Base-by-base conservation (phyloP, 2,329 filamentous ascomycete species). In the Xylaria arbuscula region DNA sequence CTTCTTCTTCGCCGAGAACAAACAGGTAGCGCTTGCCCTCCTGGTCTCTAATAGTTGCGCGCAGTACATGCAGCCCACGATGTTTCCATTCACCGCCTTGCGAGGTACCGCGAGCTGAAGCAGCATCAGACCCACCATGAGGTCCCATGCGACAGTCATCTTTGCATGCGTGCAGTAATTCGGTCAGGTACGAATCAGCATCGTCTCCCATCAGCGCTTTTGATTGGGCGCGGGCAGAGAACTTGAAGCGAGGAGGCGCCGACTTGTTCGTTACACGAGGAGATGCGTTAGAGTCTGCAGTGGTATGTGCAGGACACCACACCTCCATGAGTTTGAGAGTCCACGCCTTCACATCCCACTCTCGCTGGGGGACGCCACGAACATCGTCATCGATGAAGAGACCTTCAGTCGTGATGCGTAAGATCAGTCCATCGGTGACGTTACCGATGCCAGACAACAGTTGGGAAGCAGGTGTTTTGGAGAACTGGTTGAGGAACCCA, bases 341-440 rank as follows among this genome's bases (percentile, higher is more conserved):
- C 96, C 96, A 98, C 32, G 95, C 94, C 81, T 98, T 98, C 77
- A 98, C 90, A 79, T 99, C 96, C 96, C 96, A 99, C 82, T 99
- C 96, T 68, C 96, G 90, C 81, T 98, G 94, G n/a, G 93, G 90
- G 17, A 98, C 93, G 70, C 90, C 90, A 53, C 94, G 90, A 61
- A 98, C 88, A 79, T 98, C 96, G 79, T 99, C 96, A 79, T 99
- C 96, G 77, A 99, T 96, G 81, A 98, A 98, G 62, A 98, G 86
- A 19, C 96, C 96, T 79, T 97, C 95, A 1, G 93, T 97, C 11
- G 93, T 95, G 76, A 98, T 96, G 60, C 93, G 92, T 69, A 99
- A 86, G 69, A 98, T 92, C 54, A 99, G 85, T 0, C 96, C 96
- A 77, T 99, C 94, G 1, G 94, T 97, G 38, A 98, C 93, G 55